These are phyloP conservation scores for Dendrobium nobile DNA, from an alignment of 106 monocot genomes.

Conservation along the genomic window DNA sequence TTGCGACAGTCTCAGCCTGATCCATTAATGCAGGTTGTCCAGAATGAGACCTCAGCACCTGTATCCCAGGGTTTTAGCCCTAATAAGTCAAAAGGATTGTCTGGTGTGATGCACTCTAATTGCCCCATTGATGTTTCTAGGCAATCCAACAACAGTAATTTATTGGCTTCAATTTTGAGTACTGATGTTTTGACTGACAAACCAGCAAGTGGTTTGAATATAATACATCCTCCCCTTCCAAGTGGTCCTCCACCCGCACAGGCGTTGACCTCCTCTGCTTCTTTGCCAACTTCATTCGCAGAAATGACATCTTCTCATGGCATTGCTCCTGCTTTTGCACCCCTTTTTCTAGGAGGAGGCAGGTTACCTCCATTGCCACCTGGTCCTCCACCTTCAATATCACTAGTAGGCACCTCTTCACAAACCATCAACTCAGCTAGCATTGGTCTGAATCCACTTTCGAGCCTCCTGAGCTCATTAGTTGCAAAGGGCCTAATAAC, in stretches of 20 bases:
- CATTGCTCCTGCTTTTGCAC: background rate
- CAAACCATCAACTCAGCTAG: constrained; percentile 8
- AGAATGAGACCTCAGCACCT: constrained; percentile 14
- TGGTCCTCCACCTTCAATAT: constrained; percentile 54
- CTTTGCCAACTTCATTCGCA: constrained; percentile 14
- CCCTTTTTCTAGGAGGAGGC: background rate
- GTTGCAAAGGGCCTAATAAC: constrained; percentile 87
- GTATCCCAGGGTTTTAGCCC: constrained; percentile 12
- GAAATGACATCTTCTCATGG: constrained; percentile 6
- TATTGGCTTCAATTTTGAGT: constrained; percentile 52
- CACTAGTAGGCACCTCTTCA: constrained; percentile 13
- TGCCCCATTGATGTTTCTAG: constrained; percentile 23
- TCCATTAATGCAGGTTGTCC: constrained; percentile 14
- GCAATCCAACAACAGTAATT: constrained; percentile 30
- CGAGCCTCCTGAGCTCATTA: constrained; percentile 71
- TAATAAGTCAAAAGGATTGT: constrained; percentile 10
- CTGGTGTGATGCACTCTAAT: constrained; percentile 12
- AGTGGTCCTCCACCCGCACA: constrained; percentile 59
- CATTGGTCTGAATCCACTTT: constrained; percentile 44
- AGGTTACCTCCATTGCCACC: constrained; percentile 66
- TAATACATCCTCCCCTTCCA: constrained; percentile 61
- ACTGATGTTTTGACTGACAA: constrained; percentile 39
- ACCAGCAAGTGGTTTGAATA: constrained; percentile 16
- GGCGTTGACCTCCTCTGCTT: constrained; percentile 15
- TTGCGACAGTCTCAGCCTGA: constrained; percentile 23